Base-by-base conservation (phyloP, 352 stramenopile species). In the Globisporangium alternatum region DNA sequence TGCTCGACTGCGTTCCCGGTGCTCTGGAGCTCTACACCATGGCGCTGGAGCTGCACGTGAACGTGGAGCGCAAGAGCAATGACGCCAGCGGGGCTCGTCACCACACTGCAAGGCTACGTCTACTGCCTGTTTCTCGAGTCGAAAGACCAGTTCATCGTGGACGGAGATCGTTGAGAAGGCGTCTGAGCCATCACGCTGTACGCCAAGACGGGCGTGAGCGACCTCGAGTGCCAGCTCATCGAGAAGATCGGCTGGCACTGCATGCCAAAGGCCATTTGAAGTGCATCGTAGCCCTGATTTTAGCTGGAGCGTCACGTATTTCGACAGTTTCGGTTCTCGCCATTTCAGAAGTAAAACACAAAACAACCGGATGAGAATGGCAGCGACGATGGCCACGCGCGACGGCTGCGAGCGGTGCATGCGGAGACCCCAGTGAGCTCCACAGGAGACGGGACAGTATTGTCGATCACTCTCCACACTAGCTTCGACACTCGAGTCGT, bases 101-200 rank as follows among this genome's bases (percentile, higher is more conserved):
- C 88, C 0, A 81, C 84, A 2, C 60, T 96, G 17, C 84, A 96
- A 73, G 84, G 79, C 7, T 89, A 86, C 49, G 69, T 79, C 3
- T 90, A 74, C 68, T 90, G 79, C 49, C 64, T 91, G 17, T 88
- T 77, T 30, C 67, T 72, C 21, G 72, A 88, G 39, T 65, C 60
- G 3, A 66, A 73, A 33, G 69, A 81, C 66, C 88, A 88, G 47
- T 87, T 94, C 22, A 67, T 76, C 15, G 70, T 90, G n/a, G n/a
- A n/a, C n/a, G 25, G 86, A 93, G 65, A 69, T 96, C 21, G 74
- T 93, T 37, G 87, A 96, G 35, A 91, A 91, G 62, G 73, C 81
- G 0, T 93, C 85, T 0, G 87, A 96, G 85, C 87, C 0, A 64
- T 90, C 15, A 59, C 68, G 10, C 67, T 91, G 56, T 96, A 96